Evolutionary conservation across 371 early-diverging fungal genomes (phyloP).

Genomic region (Mucor irregularis): DNA sequence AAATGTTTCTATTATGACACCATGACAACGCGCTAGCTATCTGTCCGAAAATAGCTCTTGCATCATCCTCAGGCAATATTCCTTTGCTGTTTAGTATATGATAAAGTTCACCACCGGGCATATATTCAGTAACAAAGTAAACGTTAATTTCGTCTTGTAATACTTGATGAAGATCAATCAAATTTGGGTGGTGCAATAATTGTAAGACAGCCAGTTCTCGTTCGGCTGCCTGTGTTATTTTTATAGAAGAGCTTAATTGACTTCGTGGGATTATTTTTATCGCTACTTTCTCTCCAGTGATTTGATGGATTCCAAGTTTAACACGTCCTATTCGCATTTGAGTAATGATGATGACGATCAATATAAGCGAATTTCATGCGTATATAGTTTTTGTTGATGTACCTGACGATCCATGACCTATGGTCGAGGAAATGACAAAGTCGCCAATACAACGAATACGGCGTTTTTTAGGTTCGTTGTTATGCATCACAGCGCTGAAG

Average conservation of each 20-base stretch:
- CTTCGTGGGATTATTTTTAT: constrained; percentile 42
- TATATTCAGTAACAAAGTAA: constrained; percentile 44
- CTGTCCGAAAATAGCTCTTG: constrained; percentile 88
- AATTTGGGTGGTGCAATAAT: constrained; percentile 64
- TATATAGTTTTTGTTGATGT: no score
- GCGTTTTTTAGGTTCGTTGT: no score
- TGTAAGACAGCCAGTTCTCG: constrained; percentile 75
- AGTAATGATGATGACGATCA: no score
- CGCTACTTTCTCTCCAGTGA: constrained; percentile 38
- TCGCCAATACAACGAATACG: constrained; percentile 30
- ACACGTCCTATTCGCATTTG: constrained; percentile 47
- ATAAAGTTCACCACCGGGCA: constrained; percentile 44
- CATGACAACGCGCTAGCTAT: constrained; percentile 91
- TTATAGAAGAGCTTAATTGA: constrained; percentile 34
- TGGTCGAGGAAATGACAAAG: constrained; percentile 29
- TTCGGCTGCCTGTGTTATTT: constrained; percentile 59
- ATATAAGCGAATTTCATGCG: no score
- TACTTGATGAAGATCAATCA: constrained; percentile 64
- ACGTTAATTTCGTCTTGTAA: constrained; percentile 54
- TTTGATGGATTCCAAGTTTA: constrained; percentile 40
- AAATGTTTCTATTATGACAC: constrained; percentile 72
- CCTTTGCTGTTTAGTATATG: constrained; percentile 32
- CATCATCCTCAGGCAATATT: constrained; percentile 69
- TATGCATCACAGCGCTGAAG: no score
- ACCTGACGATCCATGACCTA: constrained; percentile 48